Conservation (phyloP, 2,329 filamentous ascomycete species). For the Blumeriella jaapii region DNA sequence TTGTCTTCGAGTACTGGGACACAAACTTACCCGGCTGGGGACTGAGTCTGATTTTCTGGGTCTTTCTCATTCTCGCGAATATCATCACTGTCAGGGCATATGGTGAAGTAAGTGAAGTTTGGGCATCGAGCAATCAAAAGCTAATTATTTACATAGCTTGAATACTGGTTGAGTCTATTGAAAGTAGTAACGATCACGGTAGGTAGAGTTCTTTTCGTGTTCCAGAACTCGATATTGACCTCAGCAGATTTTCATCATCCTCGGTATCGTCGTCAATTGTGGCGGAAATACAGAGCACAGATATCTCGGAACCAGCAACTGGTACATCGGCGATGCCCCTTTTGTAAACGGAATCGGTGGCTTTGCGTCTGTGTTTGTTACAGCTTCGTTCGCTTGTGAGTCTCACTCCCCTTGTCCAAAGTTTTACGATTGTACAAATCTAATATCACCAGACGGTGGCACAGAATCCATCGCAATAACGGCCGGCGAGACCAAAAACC, state of each 20-base stretch:
- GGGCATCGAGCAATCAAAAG: too few relatives aligned
- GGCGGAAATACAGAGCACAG: slow-evolving; percentile 41
- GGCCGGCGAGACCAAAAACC: slow-evolving; percentile 53
- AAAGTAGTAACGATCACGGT: slow-evolving; percentile 42
- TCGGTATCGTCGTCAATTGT: slow-evolving; percentile 48
- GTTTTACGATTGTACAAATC: too few relatives aligned
- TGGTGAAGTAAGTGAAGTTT: slow-evolving; percentile 33
- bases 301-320: slow-evolving; percentile 48
- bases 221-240: neutral
- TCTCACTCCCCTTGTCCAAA: slow-evolving; percentile 3
- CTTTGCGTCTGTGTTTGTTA: slow-evolving; percentile 53
- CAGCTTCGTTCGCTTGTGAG: slow-evolving; percentile 48
- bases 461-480: slow-evolving; percentile 56
- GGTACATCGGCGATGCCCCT: slow-evolving; percentile 46
- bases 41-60: slow-evolving; percentile 49
- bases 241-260: slow-evolving; percentile 45
- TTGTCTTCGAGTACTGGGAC: slow-evolving; percentile 51
- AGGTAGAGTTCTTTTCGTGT: slow-evolving; percentile 7
- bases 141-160: slow-evolving; percentile 27
- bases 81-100: slow-evolving; percentile 42
- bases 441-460: slow-evolving; percentile 38
- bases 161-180: slow-evolving; percentile 45
- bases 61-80: slow-evolving; percentile 40
- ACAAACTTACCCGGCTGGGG: slow-evolving; percentile 52
- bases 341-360: slow-evolving; percentile 55